Percentiles rank a stretch among this genome's conserved stretches.
Evolutionary conservation across 805 yeast genomes (phyloP).

Genomic region (Jamesozyma gamospora): DNA sequence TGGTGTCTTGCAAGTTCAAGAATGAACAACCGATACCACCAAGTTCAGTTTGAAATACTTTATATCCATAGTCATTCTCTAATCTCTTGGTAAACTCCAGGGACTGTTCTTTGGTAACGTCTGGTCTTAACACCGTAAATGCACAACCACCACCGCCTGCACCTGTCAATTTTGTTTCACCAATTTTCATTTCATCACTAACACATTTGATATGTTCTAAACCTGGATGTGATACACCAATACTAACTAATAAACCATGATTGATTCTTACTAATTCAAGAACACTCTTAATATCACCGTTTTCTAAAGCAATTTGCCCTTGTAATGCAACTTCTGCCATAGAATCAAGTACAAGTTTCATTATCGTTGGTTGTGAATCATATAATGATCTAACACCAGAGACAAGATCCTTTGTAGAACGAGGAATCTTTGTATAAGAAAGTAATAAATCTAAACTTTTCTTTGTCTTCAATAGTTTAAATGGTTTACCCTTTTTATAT

Average conservation of each 20-base stretch:
- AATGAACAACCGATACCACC: conserved; percentile 82
- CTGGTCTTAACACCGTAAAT: conserved; percentile 58
- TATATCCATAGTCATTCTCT: conserved; percentile 43
- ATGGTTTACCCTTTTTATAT: conserved; percentile 48
- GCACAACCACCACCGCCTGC: conserved; percentile 99
- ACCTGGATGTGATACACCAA: conserved; percentile 92
- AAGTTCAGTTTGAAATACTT: conserved; percentile 65
- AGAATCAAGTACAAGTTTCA: conserved; percentile 55
- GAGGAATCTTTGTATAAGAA: conserved; percentile 79
- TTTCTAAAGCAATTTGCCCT: conserved; percentile 23
- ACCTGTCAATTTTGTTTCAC: conserved; percentile 90
- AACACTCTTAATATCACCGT: conserved; percentile 28
- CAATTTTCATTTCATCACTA: conserved; percentile 56
- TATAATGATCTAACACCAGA: conserved; percentile 53
- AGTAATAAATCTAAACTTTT: conserved; percentile 48
- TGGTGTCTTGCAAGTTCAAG: background rate
- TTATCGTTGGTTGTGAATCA: conserved; percentile 44
- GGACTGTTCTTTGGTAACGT: conserved; percentile 31
- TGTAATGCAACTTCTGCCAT: conserved; percentile 55
- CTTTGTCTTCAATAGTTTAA: conserved; percentile 31
- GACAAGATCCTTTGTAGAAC: conserved; percentile 78
- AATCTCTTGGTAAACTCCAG: conserved; percentile 26
- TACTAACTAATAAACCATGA: conserved; percentile 74
- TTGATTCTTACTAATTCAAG: conserved; percentile 64
- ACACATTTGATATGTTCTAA: conserved; percentile 62